Base-by-base conservation (phyloP, 345 rosid genomes). In the Eucalyptus cloeziana region DNA sequence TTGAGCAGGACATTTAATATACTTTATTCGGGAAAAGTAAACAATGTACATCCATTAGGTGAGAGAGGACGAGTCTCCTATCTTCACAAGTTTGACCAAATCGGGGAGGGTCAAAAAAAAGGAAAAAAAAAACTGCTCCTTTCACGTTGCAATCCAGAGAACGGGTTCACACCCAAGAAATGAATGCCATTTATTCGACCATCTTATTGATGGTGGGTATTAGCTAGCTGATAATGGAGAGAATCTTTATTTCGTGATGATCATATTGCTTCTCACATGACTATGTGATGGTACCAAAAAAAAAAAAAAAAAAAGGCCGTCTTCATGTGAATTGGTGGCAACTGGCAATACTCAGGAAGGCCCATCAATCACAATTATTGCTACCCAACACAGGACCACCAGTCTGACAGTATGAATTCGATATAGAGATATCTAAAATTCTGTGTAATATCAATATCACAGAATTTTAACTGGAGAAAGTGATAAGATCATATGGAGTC, bases 1-100 rank as follows among this genome's bases (percentile, higher is more conserved):
- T 33, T 71, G 81, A 69, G 81, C 45, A 71, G 81, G 25, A 71
- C 45, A 9, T 19, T 71, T 71, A 71, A 71, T 33, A 13, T 37
- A 71, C 44, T 71, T 21, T 2, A 37, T 71, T 19, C 10, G 44
- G 44, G 44, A 69, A 69, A 33, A 69, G 80, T 69, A 31, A 69
- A 69, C 80, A 1, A 4, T 16, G 43, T 31, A 9, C 2, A 69
- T 9, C 3, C 17, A 16, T 0, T 2, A 2, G 80, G 80, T 16
- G 43, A 69, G 43, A 31, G 80, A 69, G 80, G 80, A 67, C 43
- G 1, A 69, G 24, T 69, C 80, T 33, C 25, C 44, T 17, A 69
- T 33, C 81, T 33, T 17, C 43, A 33, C 40, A n/a, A n/a, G 81
- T 69, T 33, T 17, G 25, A 69, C 81, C 81, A 69, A 69, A 69